Conservation (phyloP, 2,329 filamentous ascomycete genomes). For the Xylariaceae sp. region DNA sequence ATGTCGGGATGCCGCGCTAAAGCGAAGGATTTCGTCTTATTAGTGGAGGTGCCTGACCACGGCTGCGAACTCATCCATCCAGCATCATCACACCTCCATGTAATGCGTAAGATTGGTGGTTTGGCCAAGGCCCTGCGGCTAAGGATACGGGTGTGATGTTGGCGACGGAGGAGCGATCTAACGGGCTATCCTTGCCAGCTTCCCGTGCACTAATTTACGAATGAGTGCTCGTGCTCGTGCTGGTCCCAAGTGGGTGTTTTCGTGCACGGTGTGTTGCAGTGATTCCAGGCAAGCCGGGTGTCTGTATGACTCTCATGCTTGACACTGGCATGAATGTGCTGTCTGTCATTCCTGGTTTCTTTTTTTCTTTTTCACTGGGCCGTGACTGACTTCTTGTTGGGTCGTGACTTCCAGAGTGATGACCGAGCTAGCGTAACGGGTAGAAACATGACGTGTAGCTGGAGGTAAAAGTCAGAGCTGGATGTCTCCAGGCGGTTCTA, state of each 20-base stretch:
- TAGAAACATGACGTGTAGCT: conserved; percentile 16
- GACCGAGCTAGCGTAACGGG: conserved; percentile 8
- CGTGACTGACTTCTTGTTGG: neutral
- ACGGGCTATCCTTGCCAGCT: conserved; percentile 11
- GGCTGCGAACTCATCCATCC: too few species aligned
- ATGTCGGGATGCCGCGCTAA: too few species aligned
- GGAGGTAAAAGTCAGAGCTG: too few species aligned
- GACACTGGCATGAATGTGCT: neutral
- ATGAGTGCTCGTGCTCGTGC: neutral
- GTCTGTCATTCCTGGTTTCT: neutral
- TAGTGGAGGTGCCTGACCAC: too few species aligned
- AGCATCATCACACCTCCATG: too few species aligned
- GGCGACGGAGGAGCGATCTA: conserved; percentile 4
- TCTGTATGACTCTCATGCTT: neutral
- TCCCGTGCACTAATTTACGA: conserved; percentile 11
- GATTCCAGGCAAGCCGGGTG: too few species aligned
- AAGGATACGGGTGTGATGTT: neutral
- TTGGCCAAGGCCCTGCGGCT: neutral
- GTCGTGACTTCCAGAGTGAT: neutral
- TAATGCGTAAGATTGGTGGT: too few species aligned
- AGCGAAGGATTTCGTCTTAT: too few species aligned
- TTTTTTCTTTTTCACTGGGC: conserved; percentile 2
- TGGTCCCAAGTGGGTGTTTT: neutral
- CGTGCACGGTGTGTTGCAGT: conserved; percentile 15
- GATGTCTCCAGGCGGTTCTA: too few species aligned